These are phyloP conservation scores for Phlebiopsis flavidoalba DNA, from an alignment of 768 basidiomycete genomes.

Conservation along the genomic window DNA sequence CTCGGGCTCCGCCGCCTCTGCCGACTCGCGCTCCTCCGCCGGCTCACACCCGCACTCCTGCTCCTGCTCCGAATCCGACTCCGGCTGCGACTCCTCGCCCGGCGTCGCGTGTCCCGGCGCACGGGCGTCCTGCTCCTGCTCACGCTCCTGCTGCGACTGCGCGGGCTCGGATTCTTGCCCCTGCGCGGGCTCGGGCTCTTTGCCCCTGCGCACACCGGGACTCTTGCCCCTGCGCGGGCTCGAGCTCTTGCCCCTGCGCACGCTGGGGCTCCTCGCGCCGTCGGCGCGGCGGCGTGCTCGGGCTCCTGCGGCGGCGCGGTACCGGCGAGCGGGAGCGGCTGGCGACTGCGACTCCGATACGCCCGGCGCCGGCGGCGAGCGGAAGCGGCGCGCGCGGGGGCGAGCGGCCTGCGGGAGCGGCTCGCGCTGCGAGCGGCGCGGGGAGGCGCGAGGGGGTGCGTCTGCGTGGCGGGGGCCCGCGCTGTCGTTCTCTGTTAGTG, in stretches of 20 bases:
- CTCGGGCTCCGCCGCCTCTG: constrained; percentile 16
- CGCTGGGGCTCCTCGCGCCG: constrained; percentile 14
- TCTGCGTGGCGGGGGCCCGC: constrained; percentile 15
- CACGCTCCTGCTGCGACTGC: too few species aligned
- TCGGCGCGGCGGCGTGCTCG: constrained; percentile 10
- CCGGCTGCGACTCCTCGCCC: too few species aligned
- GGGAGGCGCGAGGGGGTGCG: constrained; percentile 21
- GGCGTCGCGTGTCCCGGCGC: too few species aligned
- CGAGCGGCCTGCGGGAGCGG: constrained; percentile 34
- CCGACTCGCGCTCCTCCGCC: too few species aligned
- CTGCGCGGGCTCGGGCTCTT: too few species aligned
- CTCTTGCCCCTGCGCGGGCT: too few species aligned
- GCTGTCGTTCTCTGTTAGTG: constrained; percentile 1
- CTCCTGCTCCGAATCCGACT: too few species aligned
- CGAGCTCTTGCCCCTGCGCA: too few species aligned
- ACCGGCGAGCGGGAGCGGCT: constrained; percentile 32
- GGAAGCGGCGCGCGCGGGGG: constrained; percentile 6
- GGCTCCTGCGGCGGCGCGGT: constrained; percentile 22
- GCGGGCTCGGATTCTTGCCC: too few species aligned
- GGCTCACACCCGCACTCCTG: too few species aligned
- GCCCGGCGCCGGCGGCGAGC: constrained; percentile 23
- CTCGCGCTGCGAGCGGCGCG: constrained; percentile 41
- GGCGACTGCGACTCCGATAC: constrained; percentile 17
- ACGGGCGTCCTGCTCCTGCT: too few species aligned
- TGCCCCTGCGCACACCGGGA: too few species aligned